A percentile compares a stretch with the other conserved stretches of the same genome.
Conservation (phyloP, 257 asterid genomes). For the Jaltomata sinuosa region DNA sequence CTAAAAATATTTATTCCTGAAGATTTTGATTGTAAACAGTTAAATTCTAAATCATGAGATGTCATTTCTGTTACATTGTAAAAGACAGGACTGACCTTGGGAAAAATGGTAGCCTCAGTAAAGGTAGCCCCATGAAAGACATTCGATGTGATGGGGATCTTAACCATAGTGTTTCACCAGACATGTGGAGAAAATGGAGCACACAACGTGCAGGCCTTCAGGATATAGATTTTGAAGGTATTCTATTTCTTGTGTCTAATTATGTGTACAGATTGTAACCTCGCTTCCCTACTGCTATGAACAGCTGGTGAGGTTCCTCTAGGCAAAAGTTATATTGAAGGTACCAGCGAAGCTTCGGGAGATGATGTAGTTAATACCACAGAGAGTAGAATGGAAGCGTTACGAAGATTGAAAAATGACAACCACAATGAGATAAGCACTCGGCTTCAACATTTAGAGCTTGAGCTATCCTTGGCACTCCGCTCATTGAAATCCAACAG, state of each 20-base stretch:
- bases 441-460: constrained; percentile 47
- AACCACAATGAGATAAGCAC: constrained; percentile 30
- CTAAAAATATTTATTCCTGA: background rate
- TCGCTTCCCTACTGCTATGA: constrained; percentile 2
- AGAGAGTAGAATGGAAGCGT: constrained; percentile 22
- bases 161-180: constrained; percentile 35
- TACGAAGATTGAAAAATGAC: constrained; percentile 15
- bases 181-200: constrained; percentile 72
- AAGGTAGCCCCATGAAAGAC: constrained; percentile 17
- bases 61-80: constrained; percentile 24
- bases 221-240: constrained; percentile 55
- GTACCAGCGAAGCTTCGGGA: constrained; percentile 14
- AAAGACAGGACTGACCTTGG: constrained; percentile 43
- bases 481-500: constrained; percentile 38
- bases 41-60: constrained; percentile 17
- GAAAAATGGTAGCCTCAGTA: constrained; percentile 15
- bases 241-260: background rate
- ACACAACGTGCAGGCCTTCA: constrained; percentile 40
- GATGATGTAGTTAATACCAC: constrained; percentile 20
- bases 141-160: constrained; percentile 9
- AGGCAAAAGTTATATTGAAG: constrained; percentile 13
- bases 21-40: background rate
- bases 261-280: background rate
- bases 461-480: constrained; percentile 60
- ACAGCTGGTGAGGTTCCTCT: constrained; percentile 82